These are phyloP conservation scores for Nematodospora anomalae DNA, from an alignment of 1,139 yeast species.

Conservation along the genomic window DNA sequence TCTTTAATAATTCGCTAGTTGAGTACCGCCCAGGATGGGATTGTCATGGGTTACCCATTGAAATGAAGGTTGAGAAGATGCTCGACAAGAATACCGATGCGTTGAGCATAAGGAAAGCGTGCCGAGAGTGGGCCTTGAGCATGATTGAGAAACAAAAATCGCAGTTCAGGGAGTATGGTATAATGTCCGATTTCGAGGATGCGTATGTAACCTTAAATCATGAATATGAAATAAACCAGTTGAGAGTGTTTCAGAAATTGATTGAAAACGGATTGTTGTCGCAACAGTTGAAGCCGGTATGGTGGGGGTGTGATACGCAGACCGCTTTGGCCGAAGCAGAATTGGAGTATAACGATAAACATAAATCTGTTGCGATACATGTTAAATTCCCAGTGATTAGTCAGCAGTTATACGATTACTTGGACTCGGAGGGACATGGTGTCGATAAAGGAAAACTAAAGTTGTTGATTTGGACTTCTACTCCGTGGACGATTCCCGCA, in stretches of 20 bases:
- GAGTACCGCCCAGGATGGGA: constrained; percentile 95
- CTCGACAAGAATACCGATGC: constrained; percentile 26
- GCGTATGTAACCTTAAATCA: constrained; percentile 74
- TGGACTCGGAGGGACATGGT: constrained; percentile 6
- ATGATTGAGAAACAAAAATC: constrained; percentile 64
- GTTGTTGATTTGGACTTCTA: constrained; percentile 87
- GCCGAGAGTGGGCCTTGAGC: constrained; percentile 63
- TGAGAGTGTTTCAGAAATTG: constrained; percentile 66
- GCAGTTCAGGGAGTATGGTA: constrained; percentile 68
- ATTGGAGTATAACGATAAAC: constrained; percentile 76
- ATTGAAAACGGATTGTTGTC: constrained; percentile 67
- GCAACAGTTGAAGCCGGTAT: constrained; percentile 90
- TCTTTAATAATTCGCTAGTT: constrained; percentile 57
- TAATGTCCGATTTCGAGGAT: constrained; percentile 78
- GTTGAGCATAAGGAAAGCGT: constrained; percentile 59
- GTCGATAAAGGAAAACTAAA: constrained; percentile 16
- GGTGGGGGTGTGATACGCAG: constrained; percentile 93
- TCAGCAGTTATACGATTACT: constrained; percentile 5
- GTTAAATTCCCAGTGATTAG: constrained; percentile 61
- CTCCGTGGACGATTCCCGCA: constrained; percentile 96
- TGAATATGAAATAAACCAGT: constrained; percentile 71
- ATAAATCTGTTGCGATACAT: constrained; percentile 68
- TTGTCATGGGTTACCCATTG: constrained; percentile 97
- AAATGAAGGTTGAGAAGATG: constrained; percentile 48
- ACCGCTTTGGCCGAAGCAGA: constrained; percentile 98